These are phyloP conservation scores for Hypoxylon subgilvum DNA, from an alignment of 495 filamentous ascomycete genomes.

Conservation along the genomic window DNA sequence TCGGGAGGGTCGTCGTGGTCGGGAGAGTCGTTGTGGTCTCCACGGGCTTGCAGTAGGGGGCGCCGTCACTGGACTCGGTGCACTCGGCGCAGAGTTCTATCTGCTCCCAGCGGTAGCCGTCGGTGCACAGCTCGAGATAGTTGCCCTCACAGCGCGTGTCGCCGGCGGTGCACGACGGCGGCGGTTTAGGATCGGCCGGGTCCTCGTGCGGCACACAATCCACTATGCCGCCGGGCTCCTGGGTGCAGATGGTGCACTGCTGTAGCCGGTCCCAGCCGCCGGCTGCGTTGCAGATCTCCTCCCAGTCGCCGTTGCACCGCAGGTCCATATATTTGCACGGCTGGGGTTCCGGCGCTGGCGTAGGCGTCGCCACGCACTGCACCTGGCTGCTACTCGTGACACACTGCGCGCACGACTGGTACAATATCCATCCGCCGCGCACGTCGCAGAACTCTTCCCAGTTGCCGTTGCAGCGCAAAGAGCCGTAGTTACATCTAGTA, in stretches of 20 bases:
- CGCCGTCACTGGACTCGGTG: not conserved
- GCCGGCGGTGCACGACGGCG: not conserved
- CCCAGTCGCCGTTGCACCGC: not conserved
- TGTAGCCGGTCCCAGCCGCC: not conserved
- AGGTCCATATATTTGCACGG: not conserved
- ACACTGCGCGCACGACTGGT: not conserved
- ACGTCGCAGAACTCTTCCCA: slow-evolving; percentile 8
- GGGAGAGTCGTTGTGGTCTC: too few relatives aligned
- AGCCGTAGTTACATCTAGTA: not conserved
- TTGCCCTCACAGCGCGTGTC: not conserved
- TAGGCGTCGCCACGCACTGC: not conserved
- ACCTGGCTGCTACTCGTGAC: not conserved
- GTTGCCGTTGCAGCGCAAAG: slow-evolving; percentile 9
- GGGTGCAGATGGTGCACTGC: not conserved
- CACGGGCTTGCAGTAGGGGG: not conserved
- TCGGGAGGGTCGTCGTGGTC: not conserved
- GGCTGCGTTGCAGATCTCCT: not conserved
- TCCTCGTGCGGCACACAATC: slow-evolving; percentile 2
- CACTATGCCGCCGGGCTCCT: not conserved
- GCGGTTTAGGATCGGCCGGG: not conserved
- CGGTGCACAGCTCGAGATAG: slow-evolving; percentile 2
- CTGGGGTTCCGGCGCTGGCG: not conserved
- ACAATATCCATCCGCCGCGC: not conserved
- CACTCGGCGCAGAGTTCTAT: slow-evolving; percentile 5
- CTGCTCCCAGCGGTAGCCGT: too few relatives aligned